Evolutionary conservation across 192 early-diverging fungal species (phyloP), one percentile per base, ranked within the genome.

Genomic region (Cetraspora pellucida): DNA sequence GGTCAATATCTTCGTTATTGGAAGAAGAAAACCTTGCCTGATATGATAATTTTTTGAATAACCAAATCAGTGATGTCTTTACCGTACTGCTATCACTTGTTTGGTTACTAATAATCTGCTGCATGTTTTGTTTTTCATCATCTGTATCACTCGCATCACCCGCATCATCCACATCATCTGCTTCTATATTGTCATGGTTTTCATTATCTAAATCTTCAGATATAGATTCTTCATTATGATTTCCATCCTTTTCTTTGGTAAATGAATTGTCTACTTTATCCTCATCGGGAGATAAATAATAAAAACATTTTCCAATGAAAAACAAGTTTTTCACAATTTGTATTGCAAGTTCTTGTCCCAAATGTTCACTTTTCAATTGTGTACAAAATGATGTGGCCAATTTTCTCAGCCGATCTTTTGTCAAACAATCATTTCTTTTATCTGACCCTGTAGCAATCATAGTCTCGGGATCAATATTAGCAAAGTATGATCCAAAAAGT

Each of bases 271-370:
- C 77, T 13, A 76, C 77, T 6, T 61, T 61, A 31, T 81, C 43
- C 1, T 81, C 82, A 17, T 78, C 54, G 9, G 72, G 73, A 28
- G 73, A 67, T 10, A 85, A 65, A 61, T 73, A 79, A 67, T 87
- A 89, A 72, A 92, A 91, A 79, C 90, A 89, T 75, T 93, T 94
- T 58, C 91, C 94, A 61, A 97, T 83, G 83, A 96, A 98, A 77
- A 94, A 92, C 72, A 98, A 78, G 81, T 98, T 98, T 87, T 98
- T 97, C 46, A 96, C 92, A 60, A 96, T 81, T 82, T 97, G 96
- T 72, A 87, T 92, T 7, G 92, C 94, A 31, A 95, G 88, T 27
- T 97, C 96, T 43, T 87, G 82, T 43, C 91, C 85, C 31, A 98
- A 45, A 71, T 81, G 85, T 14, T 82, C 78, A 60, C 91, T 89